Evolutionary conservation across 352 stramenopile species (phyloP), one percentile per base, ranked within the genome.

Genomic region (Pythium apleroticum): DNA sequence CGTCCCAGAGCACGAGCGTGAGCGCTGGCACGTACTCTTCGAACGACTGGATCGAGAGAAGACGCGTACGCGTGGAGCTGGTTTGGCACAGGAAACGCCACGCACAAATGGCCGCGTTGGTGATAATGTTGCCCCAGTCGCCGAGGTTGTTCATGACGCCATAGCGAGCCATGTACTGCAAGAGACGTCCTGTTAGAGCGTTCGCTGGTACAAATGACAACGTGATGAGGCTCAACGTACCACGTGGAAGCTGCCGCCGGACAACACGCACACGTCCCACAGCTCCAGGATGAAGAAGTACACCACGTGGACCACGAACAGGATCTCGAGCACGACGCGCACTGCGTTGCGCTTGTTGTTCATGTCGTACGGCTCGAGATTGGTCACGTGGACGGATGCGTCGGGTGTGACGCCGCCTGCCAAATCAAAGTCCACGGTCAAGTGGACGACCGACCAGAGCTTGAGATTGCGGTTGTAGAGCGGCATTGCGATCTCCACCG

Each of bases 361-460:
- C 45, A 85, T 78, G 68, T 90, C 80, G 72, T 90, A 90, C 20
- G 81, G 81, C 59, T 90, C 79, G 43, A 90, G 73, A 24, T 88
- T 87, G 0, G 82, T 68, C 0, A 90, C 76, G 22, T 88, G 73
- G 12, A 90, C 73, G 22, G 72, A 69, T 2, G 71, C 76, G 25
- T 54, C 41, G 1, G 81, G 78, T 10, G 55, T 77, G 3, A 90
- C 76, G 0, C 78, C 81, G 17, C 81, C 81, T 0, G 81, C 81
- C 20, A 89, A 66, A 30, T 90, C 79, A 39, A 90, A 90, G 22
- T 71, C 63, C 25, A 90, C 60, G 2, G 71, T 77, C 30, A 90
- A 65, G 15, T 88, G 60, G 7, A 90, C 73, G 28, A 90, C 74
- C 19, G 79, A 89, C 69, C 77, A 80, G 45, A 89, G 65, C 27